A percentile compares a stretch with the other conserved stretches of the same genome.
Evolutionary conservation across 2,329 filamentous ascomycete genomes (phyloP).

Genomic region (Claviceps pusilla): DNA sequence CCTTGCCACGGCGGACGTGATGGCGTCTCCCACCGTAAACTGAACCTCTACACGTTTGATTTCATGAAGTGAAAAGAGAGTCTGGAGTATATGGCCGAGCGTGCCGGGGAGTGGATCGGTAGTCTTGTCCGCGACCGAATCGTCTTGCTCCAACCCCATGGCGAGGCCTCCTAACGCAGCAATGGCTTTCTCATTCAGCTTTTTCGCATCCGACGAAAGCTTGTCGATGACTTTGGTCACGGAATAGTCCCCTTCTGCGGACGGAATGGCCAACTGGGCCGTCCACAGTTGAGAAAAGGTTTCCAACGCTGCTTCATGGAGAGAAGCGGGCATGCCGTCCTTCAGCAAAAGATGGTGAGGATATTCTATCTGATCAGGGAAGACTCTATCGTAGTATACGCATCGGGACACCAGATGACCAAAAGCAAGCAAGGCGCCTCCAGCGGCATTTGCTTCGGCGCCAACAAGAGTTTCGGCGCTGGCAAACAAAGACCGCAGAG

Average conservation of each 20-base stretch:
- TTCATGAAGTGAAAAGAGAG: conserved; percentile 65
- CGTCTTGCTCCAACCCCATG: conserved; percentile 35
- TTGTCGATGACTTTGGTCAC: conserved; percentile 40
- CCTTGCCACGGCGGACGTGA: conserved; percentile 60
- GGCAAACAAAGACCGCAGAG: conserved; percentile 29
- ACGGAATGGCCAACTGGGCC: conserved; percentile 25
- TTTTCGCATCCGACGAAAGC: conserved; percentile 55
- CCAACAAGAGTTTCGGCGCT: conserved; percentile 27
- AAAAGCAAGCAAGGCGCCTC: conserved; percentile 32
- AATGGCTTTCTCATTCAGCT: conserved; percentile 70
- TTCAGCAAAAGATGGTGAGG: conserved; percentile 19
- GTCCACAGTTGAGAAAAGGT: conserved; percentile 32
- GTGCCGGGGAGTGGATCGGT: conserved; percentile 16
- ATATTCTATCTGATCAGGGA: conserved; percentile 14
- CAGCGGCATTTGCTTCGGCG: conserved; percentile 27
- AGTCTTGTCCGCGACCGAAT: neutral
- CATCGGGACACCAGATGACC: conserved; percentile 29
- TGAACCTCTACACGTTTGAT: conserved; percentile 76
- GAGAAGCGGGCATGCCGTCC: conserved; percentile 16
- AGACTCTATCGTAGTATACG: conserved; percentile 26
- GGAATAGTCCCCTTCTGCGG: conserved; percentile 14
- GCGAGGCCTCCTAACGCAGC: conserved; percentile 64
- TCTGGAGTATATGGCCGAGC: conserved; percentile 44
- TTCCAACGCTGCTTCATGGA: conserved; percentile 31
- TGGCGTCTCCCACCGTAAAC: conserved; percentile 78